phyloP scores from a whole-genome alignment of 129 eudicot genomes.

The Pseudognaphalium luteoalbum region DNA sequence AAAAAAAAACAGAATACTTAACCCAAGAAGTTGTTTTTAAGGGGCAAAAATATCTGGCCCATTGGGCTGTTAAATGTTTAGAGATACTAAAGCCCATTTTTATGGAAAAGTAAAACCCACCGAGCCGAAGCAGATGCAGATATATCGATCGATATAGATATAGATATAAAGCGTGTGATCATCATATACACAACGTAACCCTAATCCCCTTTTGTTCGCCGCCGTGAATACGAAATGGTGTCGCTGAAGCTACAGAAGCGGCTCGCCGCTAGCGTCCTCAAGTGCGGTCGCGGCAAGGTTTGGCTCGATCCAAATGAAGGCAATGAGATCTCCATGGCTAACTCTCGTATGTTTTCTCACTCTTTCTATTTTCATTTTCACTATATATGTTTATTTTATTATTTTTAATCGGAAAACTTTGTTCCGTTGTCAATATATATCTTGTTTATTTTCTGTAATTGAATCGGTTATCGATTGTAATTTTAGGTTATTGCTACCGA shows the following conservation, averaged over 20 bases:
- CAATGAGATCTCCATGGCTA: slow-evolving; percentile 63
- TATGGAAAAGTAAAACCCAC: not conserved
- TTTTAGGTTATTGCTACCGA: not conserved
- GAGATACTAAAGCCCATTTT: slow-evolving; percentile 1
- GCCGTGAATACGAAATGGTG: slow-evolving; percentile 42
- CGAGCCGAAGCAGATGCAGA: not conserved
- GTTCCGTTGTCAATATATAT: too few relatives aligned
- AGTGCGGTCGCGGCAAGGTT: slow-evolving; percentile 59
- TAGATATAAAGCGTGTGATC: slow-evolving; percentile 7
- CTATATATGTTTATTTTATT: not conserved
- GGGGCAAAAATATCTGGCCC: not conserved
- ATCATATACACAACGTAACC: slow-evolving; percentile 20
- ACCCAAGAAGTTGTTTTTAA: not conserved
- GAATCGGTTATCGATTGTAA: not conserved
- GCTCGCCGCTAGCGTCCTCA: slow-evolving; percentile 59
- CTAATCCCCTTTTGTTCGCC: slow-evolving; percentile 20
- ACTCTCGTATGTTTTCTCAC: slow-evolving; percentile 32
- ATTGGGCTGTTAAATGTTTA: slow-evolving; percentile 11
- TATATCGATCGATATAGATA: not conserved
- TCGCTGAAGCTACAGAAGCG: slow-evolving; percentile 59
- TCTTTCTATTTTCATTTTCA: not conserved
- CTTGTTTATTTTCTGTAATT: not conserved
- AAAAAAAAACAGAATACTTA: not conserved
- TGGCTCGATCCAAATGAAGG: slow-evolving; percentile 65
- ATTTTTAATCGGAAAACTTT: too few relatives aligned